Percentiles rank a stretch among this genome's conserved stretches.
phyloP scores from a whole-genome alignment of 805 yeast genomes.

The Candida sphagnicola region DNA sequence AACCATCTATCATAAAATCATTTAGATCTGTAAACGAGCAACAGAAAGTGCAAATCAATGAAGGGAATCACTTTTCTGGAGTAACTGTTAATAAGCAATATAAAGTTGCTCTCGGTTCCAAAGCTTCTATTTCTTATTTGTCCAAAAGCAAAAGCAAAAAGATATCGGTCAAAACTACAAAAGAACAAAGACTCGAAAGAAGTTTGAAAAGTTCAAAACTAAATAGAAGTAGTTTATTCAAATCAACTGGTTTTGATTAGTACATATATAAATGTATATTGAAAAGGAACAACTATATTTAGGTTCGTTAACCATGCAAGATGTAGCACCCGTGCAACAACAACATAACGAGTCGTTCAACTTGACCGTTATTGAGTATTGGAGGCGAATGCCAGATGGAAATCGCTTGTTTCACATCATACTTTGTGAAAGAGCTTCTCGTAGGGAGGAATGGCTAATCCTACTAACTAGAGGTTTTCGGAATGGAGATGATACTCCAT shows the following conservation, averaged over 20 bases:
- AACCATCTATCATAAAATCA: slow-evolving; percentile 45
- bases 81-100: slow-evolving; percentile 53
- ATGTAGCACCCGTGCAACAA: not conserved
- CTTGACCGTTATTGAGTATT: not conserved
- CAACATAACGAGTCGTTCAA: not conserved
- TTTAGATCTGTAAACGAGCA: slow-evolving; percentile 37
- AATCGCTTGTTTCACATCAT: too few species aligned
- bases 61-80: slow-evolving; percentile 34
- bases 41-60: slow-evolving; percentile 39
- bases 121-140: slow-evolving; percentile 55
- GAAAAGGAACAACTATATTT: not conserved
- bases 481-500: slow-evolving; percentile 39
- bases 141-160: slow-evolving; percentile 31
- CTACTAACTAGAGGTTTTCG: slow-evolving; percentile 32
- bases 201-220: slow-evolving; percentile 17
- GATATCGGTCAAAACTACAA: slow-evolving; percentile 20
- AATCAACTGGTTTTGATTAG: slow-evolving; percentile 17
- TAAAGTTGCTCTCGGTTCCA: slow-evolving; percentile 52
- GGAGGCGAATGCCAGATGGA: too few species aligned
- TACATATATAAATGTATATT: slow-evolving; percentile 4
- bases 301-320: not conserved
- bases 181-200: slow-evolving; percentile 23
- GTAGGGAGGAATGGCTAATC: slow-evolving; percentile 44
- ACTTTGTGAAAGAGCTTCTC: slow-evolving; percentile 39
- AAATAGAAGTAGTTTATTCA: slow-evolving; percentile 16